These are phyloP conservation scores for Ochromonas danica DNA, from an alignment of 108 stramenopile species.

Conservation along the genomic window DNA sequence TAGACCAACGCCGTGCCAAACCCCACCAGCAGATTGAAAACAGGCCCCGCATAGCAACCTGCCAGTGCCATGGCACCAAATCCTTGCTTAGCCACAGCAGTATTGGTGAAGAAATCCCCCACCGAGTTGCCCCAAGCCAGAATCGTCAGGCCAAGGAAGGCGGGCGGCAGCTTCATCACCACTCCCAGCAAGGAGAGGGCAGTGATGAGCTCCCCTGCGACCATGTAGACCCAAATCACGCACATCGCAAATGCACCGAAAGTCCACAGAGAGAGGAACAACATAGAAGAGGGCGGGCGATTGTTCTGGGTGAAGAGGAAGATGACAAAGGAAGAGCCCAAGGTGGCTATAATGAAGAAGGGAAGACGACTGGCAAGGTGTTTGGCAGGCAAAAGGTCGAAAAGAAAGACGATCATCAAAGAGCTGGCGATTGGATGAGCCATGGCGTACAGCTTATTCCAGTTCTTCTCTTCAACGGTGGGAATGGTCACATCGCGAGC, in stretches of 20 bases:
- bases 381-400: background rate
- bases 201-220: constrained; percentile 85
- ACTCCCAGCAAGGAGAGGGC: constrained; percentile 68
- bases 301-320: background rate
- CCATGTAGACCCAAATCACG: constrained; percentile 86
- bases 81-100: constrained; percentile 87
- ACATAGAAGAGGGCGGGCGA: background rate
- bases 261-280: constrained; percentile 24
- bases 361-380: background rate
- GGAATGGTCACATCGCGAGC: constrained; percentile 52
- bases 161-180: constrained; percentile 67
- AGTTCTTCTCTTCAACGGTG: constrained; percentile 48
- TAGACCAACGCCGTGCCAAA: constrained; percentile 41
- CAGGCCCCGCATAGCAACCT: constrained; percentile 84
- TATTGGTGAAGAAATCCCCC: constrained; percentile 85
- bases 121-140: constrained; percentile 91
- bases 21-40: constrained; percentile 87
- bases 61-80: constrained; percentile 52
- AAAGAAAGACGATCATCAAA: background rate
- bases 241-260: constrained; percentile 44
- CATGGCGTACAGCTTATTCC: constrained; percentile 43
- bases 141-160: constrained; percentile 84
- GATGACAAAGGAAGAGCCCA: background rate
- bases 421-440: background rate
- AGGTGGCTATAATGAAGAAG: background rate